Evolutionary conservation across 345 rosid genomes (phyloP), one percentile per base, ranked within the genome.

Genomic region (Toxicodendron radicans): DNA sequence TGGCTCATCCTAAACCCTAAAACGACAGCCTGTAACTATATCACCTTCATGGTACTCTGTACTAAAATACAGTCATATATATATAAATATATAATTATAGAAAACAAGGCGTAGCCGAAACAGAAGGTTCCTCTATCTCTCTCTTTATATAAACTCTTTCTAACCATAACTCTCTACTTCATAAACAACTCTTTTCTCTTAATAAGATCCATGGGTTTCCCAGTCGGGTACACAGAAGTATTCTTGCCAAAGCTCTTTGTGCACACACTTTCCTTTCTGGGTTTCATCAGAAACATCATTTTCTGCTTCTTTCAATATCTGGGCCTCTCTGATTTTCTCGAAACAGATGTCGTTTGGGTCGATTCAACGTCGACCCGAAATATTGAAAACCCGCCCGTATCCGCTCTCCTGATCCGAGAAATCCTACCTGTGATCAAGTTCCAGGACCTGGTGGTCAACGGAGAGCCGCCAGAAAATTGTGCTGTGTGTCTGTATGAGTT

Each of bases 401-500:
- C 97, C 32, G 95, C 97, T 11, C 75, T 85, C 63, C 77, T 92
- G 74, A 86, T 95, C 87, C 92, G 95, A 11, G 99, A 92, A 77
- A 83, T 89, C 80, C 80, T 94, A 14, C 97, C 97, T 5, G 89
- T 92, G 7, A 74, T 85, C 18, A 89, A 83, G 83, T 90, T 85
- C 81, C 82, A 87, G 75, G 89, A 86, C 9, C 69, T 88, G 46
- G 79, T 35, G 2, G 71, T 73, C 66, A 79, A 61, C 1, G 85
- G 85, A 46, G 90, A 91, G 48, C 78, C 75, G 33, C 91, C 91
- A 46, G 97, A 89, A 76, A 84, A 85, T 66, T 94, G 98, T 65
- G 96, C 91, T 2, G 97, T 94, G 12, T 94, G 98, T 68, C 70
- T 94, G 64, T 83, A 84, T 75, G 97, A 94, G 74, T 90, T 94